Evolutionary conservation across 169 alveolate genomes (phyloP), one percentile per base, ranked within the genome.

Genomic region (Plasmodium fragile): DNA sequence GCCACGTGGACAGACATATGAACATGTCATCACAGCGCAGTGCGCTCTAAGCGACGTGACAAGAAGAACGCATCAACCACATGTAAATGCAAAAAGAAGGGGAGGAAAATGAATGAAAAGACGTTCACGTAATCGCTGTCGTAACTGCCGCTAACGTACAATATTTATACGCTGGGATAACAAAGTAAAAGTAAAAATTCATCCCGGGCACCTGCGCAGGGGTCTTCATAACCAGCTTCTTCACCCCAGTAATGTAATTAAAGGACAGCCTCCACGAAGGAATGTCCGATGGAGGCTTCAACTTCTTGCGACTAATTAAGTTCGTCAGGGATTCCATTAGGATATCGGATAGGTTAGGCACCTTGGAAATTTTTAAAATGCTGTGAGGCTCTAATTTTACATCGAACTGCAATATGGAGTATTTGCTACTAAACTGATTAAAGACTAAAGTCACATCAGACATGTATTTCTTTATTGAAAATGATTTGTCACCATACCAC

Each of bases 221-320:
- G 1, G 28, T 18, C 39, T 52, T 32, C 6, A 53, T 36, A 16
- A 55, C 65, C 45, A 85, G 80, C 79, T 30, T 53, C 69, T 85
- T 85, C 30, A 18, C 36, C 43, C 93, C 93, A 0, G 80, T 85
- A 2, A 75, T 1, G 69, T 73, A 85, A 53, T 85, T 85, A 85
- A 85, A 85, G 41, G 55, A 52, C 65, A 85, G 65, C 28, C 70
- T 36, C 93, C 93, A 85, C 1, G 65, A 73, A 18, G 93, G 93
- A n/a, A 7, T 22, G 1, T 85, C 70, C 6, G 59, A 13, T 18
- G 81, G 52, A 28, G 34, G 41, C 75, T 73, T 36, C 11, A 77
- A 5, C 18, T 73, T 34, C 59, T 75, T 30, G 2, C 43, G 10
- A 73, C 1, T 55, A 10, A 85, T 36, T 25, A 85, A 8, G 34